Base-by-base conservation (phyloP, 140 eudicot genomes). In the Oenanthe javanica region DNA sequence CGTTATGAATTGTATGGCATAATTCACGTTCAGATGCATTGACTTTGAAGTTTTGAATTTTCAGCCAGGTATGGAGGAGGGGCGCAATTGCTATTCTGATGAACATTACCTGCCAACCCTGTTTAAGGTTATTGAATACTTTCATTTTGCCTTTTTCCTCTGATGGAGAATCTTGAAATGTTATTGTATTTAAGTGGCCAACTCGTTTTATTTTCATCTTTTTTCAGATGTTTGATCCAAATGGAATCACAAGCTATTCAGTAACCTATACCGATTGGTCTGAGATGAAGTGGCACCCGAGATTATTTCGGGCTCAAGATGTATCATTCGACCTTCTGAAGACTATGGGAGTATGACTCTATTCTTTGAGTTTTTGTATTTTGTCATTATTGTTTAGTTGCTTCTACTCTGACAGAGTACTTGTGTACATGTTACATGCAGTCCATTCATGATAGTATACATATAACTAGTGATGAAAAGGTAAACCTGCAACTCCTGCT, bases 281-380 rank as follows among this genome's bases (percentile, higher is more conserved):
- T 47, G 96, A 90, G 83, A 83, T 90, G 80, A 90, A 90, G 84
- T 90, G 96, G 96, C 96, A 90, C 86, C 96, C 96, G 18, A 90
- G 66, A 77, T 85, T 90, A 67, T 90, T 85, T 79, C 86, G 73
- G 77, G 75, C 96, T 77, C 85, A 72, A 43, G 96, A 90, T 83
- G 81, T 87, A 55, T 79, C 93, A 51, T 80, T 72, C 54, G 85
- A 88, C 84, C 93, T 88, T 81, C 82, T 90, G 36, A 86, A 54
- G 79, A 90, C 89, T 83, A 75, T 90, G 54, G 84, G 91, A 76
- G 96, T 90, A 87, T 38, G 81, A 27, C 45, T 13, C 27, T 0
- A 15, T 75, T 25, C 64, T 48, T 75, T 50, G 1, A 23, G 25
- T 2, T 49, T 13, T 75, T 75, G 6, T 75, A 5, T 75, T 50